A percentile compares a stretch with the other conserved stretches of the same genome.
These are phyloP conservation scores for Baudoinia panamericana DNA, from an alignment of 495 filamentous ascomycete species.

Conservation along the genomic window DNA sequence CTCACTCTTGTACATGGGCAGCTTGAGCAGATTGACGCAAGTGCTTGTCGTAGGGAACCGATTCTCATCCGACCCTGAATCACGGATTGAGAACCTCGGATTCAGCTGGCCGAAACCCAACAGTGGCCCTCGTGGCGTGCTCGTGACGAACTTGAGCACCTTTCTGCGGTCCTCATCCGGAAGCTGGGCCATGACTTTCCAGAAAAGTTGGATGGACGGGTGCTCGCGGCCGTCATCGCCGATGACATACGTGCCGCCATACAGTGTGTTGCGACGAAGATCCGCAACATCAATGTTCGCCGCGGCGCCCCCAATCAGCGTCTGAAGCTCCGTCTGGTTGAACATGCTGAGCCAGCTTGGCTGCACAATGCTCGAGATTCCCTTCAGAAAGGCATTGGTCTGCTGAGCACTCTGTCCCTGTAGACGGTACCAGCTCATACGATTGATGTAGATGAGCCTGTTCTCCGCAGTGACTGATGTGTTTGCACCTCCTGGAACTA, in stretches of 20 bases:
- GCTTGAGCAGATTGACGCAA: constrained; percentile 89
- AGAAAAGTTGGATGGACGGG: constrained; percentile 72
- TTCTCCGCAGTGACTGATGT: constrained; percentile 83
- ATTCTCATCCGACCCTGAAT: constrained; percentile 65
- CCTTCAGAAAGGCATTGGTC: constrained; percentile 75
- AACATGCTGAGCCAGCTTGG: constrained; percentile 96
- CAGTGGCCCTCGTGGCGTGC: constrained; percentile 80
- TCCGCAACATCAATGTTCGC: constrained; percentile 80
- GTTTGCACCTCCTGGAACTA: constrained; percentile 62
- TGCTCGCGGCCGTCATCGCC: constrained; percentile 83
- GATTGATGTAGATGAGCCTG: constrained; percentile 83
- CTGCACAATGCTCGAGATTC: constrained; percentile 75
- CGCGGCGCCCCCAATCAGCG: constrained; percentile 73
- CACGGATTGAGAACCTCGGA: constrained; percentile 79
- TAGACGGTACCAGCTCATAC: constrained; percentile 75
- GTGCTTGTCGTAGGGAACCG: constrained; percentile 89
- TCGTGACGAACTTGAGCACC: constrained; percentile 92
- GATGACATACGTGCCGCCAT: constrained; percentile 74
- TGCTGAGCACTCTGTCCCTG: constrained; percentile 62
- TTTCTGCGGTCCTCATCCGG: constrained; percentile 62
- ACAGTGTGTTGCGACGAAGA: constrained; percentile 70
- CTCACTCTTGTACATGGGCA: constrained; percentile 64
- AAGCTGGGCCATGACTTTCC: constrained; percentile 72
- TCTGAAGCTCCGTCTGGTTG: constrained; percentile 89
- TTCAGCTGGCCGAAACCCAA: constrained; percentile 79